A percentile compares a stretch with the other conserved stretches of the same genome.
Conservation (phyloP, 202 grass and related monocot species). For the Zizania palustris region DNA sequence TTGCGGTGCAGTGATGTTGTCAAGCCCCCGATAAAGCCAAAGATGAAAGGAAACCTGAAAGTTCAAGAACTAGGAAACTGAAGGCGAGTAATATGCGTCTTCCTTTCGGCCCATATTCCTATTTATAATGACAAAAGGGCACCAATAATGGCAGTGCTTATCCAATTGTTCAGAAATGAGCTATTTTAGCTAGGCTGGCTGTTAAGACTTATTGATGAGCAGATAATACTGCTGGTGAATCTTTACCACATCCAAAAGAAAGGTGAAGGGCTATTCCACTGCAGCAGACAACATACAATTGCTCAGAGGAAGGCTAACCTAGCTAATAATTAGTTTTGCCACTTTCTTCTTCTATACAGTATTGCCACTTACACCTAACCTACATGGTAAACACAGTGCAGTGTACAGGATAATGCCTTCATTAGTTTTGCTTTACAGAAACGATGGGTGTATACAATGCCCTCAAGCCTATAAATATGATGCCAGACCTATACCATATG, state of each 20-base stretch:
- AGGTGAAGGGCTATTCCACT: conserved; percentile 20
- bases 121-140: conserved; percentile 26
- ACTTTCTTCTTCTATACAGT: no score
- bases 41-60: conserved; percentile 17
- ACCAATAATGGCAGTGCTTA: conserved; percentile 28
- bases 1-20: not conserved
- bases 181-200: not conserved
- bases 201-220: conserved; percentile 17
- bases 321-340: conserved; percentile 10
- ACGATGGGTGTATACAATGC: not conserved
- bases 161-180: not conserved
- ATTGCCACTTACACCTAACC: conserved; percentile 11
- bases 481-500: not conserved
- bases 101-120: not conserved
- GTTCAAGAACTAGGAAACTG: conserved; percentile 12
- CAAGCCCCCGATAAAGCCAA: not conserved
- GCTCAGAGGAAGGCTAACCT: not conserved
- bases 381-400: conserved; percentile 29
- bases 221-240: conserved; percentile 33
- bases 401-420: not conserved
- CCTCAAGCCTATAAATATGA: not conserved
- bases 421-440: conserved; percentile 7
- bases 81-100: not conserved
- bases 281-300: not conserved
- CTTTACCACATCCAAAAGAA: conserved; percentile 44